These are phyloP conservation scores for Catharanthus roseus DNA, from an alignment of 257 asterid species.

Conservation along the genomic window DNA sequence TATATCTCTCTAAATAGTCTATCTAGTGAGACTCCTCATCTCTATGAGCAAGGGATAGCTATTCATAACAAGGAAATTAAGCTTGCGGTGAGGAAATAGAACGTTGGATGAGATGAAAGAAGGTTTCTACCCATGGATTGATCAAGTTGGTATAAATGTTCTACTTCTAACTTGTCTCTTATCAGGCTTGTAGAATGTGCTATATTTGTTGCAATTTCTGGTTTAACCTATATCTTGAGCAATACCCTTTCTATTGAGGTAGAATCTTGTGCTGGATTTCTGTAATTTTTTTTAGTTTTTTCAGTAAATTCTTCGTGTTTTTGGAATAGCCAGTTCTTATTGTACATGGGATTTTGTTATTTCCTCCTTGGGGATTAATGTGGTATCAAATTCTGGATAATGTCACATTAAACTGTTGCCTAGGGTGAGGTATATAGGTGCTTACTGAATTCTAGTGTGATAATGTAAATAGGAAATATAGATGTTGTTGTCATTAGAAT, in stretches of 20 bases:
- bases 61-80: too few relatives aligned
- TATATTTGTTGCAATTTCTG: conserved; percentile 97
- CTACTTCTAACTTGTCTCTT: too few relatives aligned
- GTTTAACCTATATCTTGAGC: conserved; percentile 82
- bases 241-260: conserved; percentile 96
- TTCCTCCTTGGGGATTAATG: background rate
- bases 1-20: too few relatives aligned
- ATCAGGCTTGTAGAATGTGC: conserved; percentile 94
- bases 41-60: too few relatives aligned
- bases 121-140: too few relatives aligned
- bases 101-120: too few relatives aligned
- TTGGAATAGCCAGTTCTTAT: background rate
- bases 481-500: background rate
- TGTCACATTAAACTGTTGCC: background rate
- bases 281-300: background rate
- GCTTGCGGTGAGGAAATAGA: too few relatives aligned
- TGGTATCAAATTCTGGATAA: background rate
- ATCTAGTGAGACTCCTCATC: too few relatives aligned
- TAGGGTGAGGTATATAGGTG: background rate
- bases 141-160: too few relatives aligned
- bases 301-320: background rate
- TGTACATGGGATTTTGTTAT: too few relatives aligned
- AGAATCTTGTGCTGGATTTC: background rate
- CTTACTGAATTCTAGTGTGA: too few relatives aligned
- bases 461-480: background rate